These are phyloP conservation scores for Globisporangium ultimum DNA, from an alignment of 352 stramenopile genomes.

Conservation along the genomic window DNA sequence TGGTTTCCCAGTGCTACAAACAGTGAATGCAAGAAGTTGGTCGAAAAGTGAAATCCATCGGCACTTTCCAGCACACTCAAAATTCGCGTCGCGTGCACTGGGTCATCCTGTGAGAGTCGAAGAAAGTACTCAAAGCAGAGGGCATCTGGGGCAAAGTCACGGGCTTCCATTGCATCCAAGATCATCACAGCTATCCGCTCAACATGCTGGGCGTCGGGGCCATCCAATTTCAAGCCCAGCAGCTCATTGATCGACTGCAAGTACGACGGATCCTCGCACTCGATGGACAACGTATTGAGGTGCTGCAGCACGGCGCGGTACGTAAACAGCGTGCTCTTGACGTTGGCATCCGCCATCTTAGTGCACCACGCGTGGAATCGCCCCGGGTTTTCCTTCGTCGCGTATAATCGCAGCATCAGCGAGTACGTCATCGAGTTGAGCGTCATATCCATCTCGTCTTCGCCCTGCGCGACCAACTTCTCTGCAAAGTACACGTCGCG, in stretches of 20 bases:
- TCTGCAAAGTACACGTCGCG: constrained; percentile 49
- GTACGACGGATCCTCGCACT: constrained; percentile 21
- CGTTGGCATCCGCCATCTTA: constrained; percentile 35
- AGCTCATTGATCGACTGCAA: constrained; percentile 25
- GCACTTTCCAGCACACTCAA: constrained; percentile 37
- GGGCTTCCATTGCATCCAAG: constrained; percentile 34
- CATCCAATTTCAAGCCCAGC: constrained; percentile 17
- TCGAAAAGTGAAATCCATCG: constrained; percentile 24
- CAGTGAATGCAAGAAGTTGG: constrained; percentile 49
- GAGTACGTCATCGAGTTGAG: constrained; percentile 76
- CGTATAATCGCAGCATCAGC: constrained; percentile 65
- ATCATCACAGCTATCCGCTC: constrained; percentile 19
- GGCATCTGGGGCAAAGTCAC: constrained; percentile 29
- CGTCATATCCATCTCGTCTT: constrained; percentile 29
- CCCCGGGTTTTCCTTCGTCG: constrained; percentile 36
- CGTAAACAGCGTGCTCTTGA: constrained; percentile 49
- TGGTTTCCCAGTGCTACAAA: constrained; percentile 38
- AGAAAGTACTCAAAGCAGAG: constrained; percentile 45
- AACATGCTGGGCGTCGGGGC: constrained; percentile 7
- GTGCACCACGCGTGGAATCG: constrained; percentile 45
- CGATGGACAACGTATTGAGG: constrained; percentile 23
- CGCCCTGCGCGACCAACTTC: constrained; percentile 39
- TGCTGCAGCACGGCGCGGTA: constrained; percentile 52
- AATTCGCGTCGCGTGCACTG: constrained; percentile 27
- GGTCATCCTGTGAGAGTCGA: constrained; percentile 27